Evolutionary conservation across 2,329 filamentous ascomycete species (phyloP), one percentile per base, ranked within the genome.

Genomic region (Orbilia javanica): DNA sequence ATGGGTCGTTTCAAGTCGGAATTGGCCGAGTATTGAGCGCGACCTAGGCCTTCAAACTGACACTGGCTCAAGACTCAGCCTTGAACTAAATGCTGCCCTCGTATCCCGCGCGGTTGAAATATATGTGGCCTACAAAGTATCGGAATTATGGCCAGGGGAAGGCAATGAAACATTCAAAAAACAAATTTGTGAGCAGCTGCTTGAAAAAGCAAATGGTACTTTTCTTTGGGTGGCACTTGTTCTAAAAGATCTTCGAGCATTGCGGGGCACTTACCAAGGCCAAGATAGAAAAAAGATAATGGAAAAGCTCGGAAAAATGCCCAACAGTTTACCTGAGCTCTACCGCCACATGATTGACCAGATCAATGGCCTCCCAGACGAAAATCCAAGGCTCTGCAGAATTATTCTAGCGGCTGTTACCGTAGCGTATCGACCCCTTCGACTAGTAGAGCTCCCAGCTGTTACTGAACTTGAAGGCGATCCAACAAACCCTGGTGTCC

Each of bases 141-240:
- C 29, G 86, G n/a, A 74, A 81, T 8, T 4, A 53, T n/a, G n/a
- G n/a, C n/a, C n/a, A n/a, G 1, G 20, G 74, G 79, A 81, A 83
- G 15, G 68, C 80, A 42, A 84, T 84, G 63, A 53, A 82, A n/a
- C 44, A 42, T 46, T 1, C 44, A 76, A 10, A 69, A 60, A 29
- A 79, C 6, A 57, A 50, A 11, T 79, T 84, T 10, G 55, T 75
- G 7, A 13, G 72, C n/a, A 66, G 83, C 75, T 67, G 85, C 1
- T 46, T 22, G 0, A 44, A 2, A 85, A 86, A 36, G 82, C 84
- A 5, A 77, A 85, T 15, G 82, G 79, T 6, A 87, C 85, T 0
- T 86, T 86, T 65, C 84, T 87, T 31, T 86, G 84, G 85, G 85
- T 85, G 22, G 83, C 85, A 18, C 82, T 86, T 48, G 84, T 85